phyloP scores from a whole-genome alignment of 805 yeast species.

The Lipomyces kockii region DNA sequence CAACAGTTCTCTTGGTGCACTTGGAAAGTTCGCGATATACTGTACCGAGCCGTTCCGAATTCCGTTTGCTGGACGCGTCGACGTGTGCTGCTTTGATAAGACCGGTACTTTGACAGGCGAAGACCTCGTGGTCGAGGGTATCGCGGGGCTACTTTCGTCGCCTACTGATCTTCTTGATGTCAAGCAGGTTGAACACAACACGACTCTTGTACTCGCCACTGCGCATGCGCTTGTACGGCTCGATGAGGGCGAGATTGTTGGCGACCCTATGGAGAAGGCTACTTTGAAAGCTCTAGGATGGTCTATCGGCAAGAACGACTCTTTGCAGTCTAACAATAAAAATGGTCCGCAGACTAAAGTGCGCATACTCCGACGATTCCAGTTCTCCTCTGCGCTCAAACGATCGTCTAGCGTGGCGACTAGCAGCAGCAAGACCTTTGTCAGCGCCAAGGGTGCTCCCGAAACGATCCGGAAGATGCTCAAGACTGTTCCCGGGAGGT shows the following conservation, averaged over 20 bases:
- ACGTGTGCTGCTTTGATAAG: constrained; percentile 97
- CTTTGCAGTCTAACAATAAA: constrained; percentile 33
- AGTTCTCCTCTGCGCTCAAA: constrained; percentile 92
- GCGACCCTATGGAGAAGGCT: constrained; percentile 99
- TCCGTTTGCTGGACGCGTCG: constrained; percentile 96
- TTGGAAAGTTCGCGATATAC: constrained; percentile 84
- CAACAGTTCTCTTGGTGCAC: constrained; percentile 83
- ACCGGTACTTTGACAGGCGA: constrained; percentile 98
- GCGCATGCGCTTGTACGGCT: constrained; percentile 94
- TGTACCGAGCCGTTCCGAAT: constrained; percentile 99
- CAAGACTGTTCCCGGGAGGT: constrained; percentile 67
- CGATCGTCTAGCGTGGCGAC: constrained; percentile 75
- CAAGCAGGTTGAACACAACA: constrained; percentile 68
- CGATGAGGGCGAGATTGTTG: constrained; percentile 96
- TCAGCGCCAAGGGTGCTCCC: constrained; percentile 97
- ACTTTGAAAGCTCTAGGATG: constrained; percentile 87
- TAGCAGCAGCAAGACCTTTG: constrained; percentile 58
- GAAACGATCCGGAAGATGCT: constrained; percentile 88
- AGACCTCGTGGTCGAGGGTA: constrained; percentile 93
- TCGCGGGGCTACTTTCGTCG: constrained; percentile 70
- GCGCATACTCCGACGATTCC: constrained; percentile 88
- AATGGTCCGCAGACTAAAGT: constrained; percentile 50
- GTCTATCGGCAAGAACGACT: constrained; percentile 78
- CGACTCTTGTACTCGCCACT: constrained; percentile 80
- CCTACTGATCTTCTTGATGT: constrained; percentile 54